Base-by-base conservation (phyloP, 768 basidiomycete genomes). In the Suillus cothurnatus region DNA sequence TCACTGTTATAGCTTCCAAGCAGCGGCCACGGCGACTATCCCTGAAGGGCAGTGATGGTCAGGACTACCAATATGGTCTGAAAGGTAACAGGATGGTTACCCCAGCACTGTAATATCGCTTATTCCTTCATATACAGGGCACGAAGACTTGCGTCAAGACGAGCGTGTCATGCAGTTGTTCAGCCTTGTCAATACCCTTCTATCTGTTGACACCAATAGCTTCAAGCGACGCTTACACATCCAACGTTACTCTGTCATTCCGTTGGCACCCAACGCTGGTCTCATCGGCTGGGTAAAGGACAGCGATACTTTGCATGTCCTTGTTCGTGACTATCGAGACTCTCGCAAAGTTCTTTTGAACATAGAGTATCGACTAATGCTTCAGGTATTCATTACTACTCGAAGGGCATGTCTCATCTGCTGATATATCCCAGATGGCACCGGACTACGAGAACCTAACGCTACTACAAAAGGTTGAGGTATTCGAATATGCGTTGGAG, bases 111-210 rank as follows among this genome's bases (percentile, higher is more conserved):
- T 41, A 26, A 36, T 52, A 36, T 57, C 6, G 14, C 59, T 49
- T 34, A 45, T 67, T 68, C 17, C 67, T 50, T 31, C 11, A 12
- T 34, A 63, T 52, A 55, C 67, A 96, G 95, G 97, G 9, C 97
- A 99, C 77, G 97, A 99, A 80, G 97, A 99, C 80, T 83, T 99
- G 60, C 95, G 97, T 47, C 97, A 99, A 78, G 97, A 99, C 74
- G 97, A 99, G 72, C 88, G 97, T 67, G 97, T 99, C 63, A 99
- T 99, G 97, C 97, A 99, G 76, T 85, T 99, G 23, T 99, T 99
- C 77, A 92, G 97, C 65, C 88, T 99, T 56, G 92, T 99, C 71
- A 99, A 99, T 77, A 97, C 94, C 0, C 80, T 98, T 2, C 87
- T 99, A 34, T 90, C 93, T 8, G 89, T 94, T 23, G 97, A 99